Base-by-base conservation (phyloP, 2,329 filamentous ascomycete genomes). In the Trichoderma arundinaceum region DNA sequence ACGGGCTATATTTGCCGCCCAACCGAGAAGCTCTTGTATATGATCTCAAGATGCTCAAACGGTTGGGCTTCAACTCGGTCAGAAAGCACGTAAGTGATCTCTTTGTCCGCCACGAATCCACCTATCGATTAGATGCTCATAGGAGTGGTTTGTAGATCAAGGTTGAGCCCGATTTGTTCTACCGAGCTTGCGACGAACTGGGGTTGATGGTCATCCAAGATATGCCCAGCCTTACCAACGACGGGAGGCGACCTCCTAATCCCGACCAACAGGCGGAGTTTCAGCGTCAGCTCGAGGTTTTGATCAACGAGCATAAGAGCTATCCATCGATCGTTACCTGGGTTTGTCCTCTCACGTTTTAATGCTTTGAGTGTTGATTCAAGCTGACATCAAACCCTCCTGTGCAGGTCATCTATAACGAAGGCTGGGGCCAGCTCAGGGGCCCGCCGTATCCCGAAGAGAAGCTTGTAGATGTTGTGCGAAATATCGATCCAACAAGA, bases 131-230 rank as follows among this genome's bases (percentile, higher is more conserved):
- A n/a, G 7, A 41, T 32, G 15, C 58, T 61, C 39, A 61, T 33
- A 6, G 4, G 19, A 43, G n/a, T 19, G 9, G 9, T 12, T 28
- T 81, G 3, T 15, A 79, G 84, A 88, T 90, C 78, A 91, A 91
- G 75, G 80, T 90, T 7, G 88, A 90, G 70, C 82, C 86, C 0
- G 86, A 87, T 12, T 74, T 91, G 7, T 92, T 88, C 74, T 91
- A 91, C 72, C 82, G 84, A 17, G 88, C 89, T 4, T 89, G 87
- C 65, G 89, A 92, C 57, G 80, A 86, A 67, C 74, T 91, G 1
- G 89, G 89, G 1, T 74, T 91, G 15, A 74, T 91, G 32, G 82
- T 92, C 6, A 86, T 91, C 53, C 89, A 91, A 72, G 90, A 92
- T 68, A 92, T 92, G 89, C 89, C 89, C 0, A 83, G 87, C 2